Percentiles rank a stretch among this genome's conserved stretches.
These are phyloP conservation scores for Amanita jacksonii DNA, from an alignment of 768 basidiomycete genomes.

Conservation along the genomic window DNA sequence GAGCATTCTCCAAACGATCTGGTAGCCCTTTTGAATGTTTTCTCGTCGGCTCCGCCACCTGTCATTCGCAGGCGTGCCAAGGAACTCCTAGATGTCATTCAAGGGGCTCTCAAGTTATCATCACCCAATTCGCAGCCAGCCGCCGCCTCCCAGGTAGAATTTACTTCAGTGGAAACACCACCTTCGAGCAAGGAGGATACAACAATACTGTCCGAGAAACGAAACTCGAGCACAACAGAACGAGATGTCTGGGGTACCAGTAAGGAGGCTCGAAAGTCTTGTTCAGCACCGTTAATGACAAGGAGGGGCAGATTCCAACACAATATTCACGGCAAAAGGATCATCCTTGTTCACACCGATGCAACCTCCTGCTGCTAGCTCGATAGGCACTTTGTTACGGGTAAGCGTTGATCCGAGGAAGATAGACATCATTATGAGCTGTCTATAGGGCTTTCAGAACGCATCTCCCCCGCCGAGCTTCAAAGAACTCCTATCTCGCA, in stretches of 20 bases:
- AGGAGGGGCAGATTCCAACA: neutral
- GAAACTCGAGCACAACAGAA: neutral
- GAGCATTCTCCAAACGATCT: conserved; percentile 62
- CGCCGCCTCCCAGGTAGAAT: neutral
- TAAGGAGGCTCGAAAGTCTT: neutral
- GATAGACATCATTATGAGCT: neutral
- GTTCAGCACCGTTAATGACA: neutral
- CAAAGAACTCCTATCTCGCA: conserved; percentile 47
- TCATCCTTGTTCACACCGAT: neutral
- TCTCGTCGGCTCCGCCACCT: conserved; percentile 47
- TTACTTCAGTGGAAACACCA: too few species aligned
- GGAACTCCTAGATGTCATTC: conserved; percentile 59
- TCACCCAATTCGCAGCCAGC: neutral
- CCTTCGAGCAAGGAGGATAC: neutral
- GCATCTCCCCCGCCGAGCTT: conserved; percentile 25
- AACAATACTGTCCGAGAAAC: neutral
- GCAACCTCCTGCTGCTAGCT: neutral
- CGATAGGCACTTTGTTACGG: too few species aligned
- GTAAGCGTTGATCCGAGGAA: neutral
- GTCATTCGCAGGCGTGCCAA: conserved; percentile 50
- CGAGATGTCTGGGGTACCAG: conserved; percentile 5
- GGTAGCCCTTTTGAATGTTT: conserved; percentile 47
- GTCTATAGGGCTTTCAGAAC: neutral
- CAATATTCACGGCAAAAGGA: neutral
- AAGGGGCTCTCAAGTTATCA: conserved; percentile 34